Conservation (phyloP, 257 asterid species). For the Rhazya stricta region DNA sequence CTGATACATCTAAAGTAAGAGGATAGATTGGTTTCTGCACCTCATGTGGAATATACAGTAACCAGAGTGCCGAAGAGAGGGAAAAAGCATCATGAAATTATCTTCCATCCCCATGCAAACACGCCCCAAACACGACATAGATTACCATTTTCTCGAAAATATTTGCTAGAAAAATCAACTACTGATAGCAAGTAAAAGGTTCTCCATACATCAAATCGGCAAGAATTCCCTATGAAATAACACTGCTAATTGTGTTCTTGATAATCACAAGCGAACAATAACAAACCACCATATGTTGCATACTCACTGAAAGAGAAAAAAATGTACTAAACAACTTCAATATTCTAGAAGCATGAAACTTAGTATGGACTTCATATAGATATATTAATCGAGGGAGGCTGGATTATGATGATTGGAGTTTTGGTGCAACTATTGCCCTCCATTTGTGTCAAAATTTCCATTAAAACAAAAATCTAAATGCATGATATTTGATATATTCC, state of each 20-base stretch:
- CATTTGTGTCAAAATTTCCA: not conserved
- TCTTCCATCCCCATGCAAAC: no score
- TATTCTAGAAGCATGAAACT: not conserved
- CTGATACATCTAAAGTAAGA: not conserved
- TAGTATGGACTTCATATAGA: not conserved
- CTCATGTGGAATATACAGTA: not conserved
- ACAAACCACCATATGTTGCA: no score
- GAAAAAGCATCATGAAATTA: not conserved
- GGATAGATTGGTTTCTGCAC: not conserved
- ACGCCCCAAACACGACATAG: no score
- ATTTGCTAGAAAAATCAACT: not conserved
- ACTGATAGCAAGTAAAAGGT: no score
- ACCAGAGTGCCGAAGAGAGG: not conserved
- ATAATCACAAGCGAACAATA: no score
- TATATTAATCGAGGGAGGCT: not conserved
- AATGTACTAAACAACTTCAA: not conserved
- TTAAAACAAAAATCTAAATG: not conserved
- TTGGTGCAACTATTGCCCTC: not conserved
- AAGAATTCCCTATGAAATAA: no score
- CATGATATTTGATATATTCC: not conserved
- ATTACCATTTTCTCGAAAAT: no score
- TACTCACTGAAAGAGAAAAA: not conserved
- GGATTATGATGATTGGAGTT: not conserved
- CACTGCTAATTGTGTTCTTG: no score
- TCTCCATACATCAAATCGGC: no score